Base-by-base conservation (phyloP, 805 yeast genomes). In the Vanderwaltozyma polyspora region DNA sequence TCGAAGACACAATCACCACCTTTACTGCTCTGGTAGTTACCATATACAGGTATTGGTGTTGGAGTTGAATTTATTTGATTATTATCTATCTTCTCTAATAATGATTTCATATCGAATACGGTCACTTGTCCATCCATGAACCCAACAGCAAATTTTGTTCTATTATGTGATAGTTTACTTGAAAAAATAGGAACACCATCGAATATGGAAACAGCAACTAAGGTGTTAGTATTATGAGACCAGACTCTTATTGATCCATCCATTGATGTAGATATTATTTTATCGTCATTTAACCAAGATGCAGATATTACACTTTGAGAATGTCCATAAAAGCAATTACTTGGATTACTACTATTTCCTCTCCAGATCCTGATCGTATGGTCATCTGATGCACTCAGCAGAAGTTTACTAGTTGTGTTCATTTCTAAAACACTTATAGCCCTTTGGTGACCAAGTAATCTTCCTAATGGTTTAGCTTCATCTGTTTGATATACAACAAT, bases 381-480 rank as follows among this genome's bases (percentile, higher is more conserved):
- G 52, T 87, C 95, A 50, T 83, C 94, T 1, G 93, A 76, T 7
- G 83, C 76, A 2, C 87, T 74, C 3, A 85, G 75, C 27, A 87
- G 60, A 21, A 79, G 54, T 43, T 72, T 73, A 12, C 67, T 61
- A 3, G 55, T 52, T 5, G 50, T 40, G 46, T 78, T 75, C 51
- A 79, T 83, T 21, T 61, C 52, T 4, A 86, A 60, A 5, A 59
- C 58, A 12, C 81, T 66, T 6, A 82, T 68, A 1, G 74, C 63
- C 30, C 72, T 70, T 8, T 68, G 62, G 52, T 85, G 95, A 1
- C 94, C 95, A 9, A 65, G 41, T 31, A 78, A 58, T 19, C 62
- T 57, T 5, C 79, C 75, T 1, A 70, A 40, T 1, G 80, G 74
- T 32, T 51, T 52, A 28, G 60, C 54, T 21, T 67, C 69, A 5